These are phyloP conservation scores for Cyberlindnera mississippiensis DNA, from an alignment of 805 yeast genomes.

Conservation along the genomic window DNA sequence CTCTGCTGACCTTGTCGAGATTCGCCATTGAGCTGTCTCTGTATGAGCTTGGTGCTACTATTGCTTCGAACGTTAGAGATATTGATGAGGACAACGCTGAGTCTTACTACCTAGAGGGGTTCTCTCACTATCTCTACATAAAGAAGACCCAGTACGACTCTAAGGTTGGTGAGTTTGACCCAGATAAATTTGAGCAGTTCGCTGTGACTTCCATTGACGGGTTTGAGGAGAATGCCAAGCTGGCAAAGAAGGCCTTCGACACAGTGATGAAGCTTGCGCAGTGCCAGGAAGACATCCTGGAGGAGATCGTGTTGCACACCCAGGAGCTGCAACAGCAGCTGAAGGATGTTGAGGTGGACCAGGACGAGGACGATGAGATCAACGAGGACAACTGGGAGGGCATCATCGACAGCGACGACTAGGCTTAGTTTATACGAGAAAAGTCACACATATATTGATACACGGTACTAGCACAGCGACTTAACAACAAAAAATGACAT, in stretches of 20 bases:
- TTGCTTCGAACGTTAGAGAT: constrained; percentile 63
- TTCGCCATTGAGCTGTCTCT: constrained; percentile 74
- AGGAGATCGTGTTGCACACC: constrained; percentile 56
- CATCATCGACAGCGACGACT: constrained; percentile 41
- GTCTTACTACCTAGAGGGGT: constrained; percentile 76
- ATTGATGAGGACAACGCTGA: constrained; percentile 85
- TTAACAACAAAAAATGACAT: too few species aligned
- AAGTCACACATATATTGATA: neutral
- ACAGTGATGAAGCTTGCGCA: constrained; percentile 17
- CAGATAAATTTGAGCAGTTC: constrained; percentile 25
- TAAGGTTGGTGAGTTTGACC: constrained; percentile 15
- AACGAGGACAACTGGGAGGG: constrained; percentile 47
- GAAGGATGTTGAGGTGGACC: constrained; percentile 56
- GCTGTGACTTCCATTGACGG: constrained; percentile 8
- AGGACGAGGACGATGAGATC: constrained; percentile 34
- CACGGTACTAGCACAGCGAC: too few species aligned
- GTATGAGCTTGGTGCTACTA: constrained; percentile 61
- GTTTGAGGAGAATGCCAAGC: constrained; percentile 17
- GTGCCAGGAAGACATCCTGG: constrained; percentile 47
- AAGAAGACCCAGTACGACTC: constrained; percentile 29
- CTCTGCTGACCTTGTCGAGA: constrained; percentile 67
- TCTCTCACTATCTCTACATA: constrained; percentile 57
- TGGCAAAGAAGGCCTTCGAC: constrained; percentile 12
- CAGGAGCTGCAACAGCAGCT: constrained; percentile 45
- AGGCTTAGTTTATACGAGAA: constrained; percentile 1